phyloP scores from a whole-genome alignment of 2,329 filamentous ascomycete species.

The Penicillium aurantiogriseum region DNA sequence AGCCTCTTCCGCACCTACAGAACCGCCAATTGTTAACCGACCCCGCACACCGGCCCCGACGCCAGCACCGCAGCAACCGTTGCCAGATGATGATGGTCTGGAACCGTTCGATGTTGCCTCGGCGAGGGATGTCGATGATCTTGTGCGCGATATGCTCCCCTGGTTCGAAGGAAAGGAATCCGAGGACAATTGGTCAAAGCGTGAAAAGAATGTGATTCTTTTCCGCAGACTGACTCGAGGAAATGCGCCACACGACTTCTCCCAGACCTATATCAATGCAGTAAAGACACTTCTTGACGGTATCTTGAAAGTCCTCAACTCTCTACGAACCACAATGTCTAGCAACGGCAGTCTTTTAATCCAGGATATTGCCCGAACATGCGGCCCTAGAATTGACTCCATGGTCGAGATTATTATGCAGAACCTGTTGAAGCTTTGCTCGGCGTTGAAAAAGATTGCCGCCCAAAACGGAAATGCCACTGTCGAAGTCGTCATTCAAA shows the following conservation, averaged over 20 bases:
- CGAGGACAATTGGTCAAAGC: slow-evolving; percentile 85
- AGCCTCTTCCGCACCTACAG: slow-evolving; percentile 10
- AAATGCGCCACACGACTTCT: slow-evolving; percentile 76
- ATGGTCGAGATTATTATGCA: slow-evolving; percentile 91
- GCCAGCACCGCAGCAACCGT: slow-evolving; percentile 8
- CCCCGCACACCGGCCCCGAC: slow-evolving; percentile 20
- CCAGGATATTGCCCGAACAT: slow-evolving; percentile 76
- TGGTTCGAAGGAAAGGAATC: slow-evolving; percentile 85
- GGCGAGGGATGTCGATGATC: slow-evolving; percentile 81
- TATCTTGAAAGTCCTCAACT: slow-evolving; percentile 80
- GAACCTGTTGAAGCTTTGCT: slow-evolving; percentile 83
- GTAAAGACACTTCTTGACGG: slow-evolving; percentile 78
- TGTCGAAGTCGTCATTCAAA: slow-evolving; percentile 76
- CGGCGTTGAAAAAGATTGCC: slow-evolving; percentile 86
- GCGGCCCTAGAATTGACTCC: slow-evolving; percentile 76
- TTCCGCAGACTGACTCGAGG: slow-evolving; percentile 77
- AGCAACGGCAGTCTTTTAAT: slow-evolving; percentile 81
- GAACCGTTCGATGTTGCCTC: slow-evolving; percentile 84
- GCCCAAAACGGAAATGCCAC: slow-evolving; percentile 79
- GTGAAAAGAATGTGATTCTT: slow-evolving; percentile 77
- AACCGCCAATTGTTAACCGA: slow-evolving; percentile 36
- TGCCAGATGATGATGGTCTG: slow-evolving; percentile 64
- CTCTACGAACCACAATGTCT: slow-evolving; percentile 83
- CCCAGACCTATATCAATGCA: slow-evolving; percentile 65
- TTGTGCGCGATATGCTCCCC: slow-evolving; percentile 74